Conservation (phyloP, 2,329 filamentous ascomycete species). For the Ophiosphaerella korrae region DNA sequence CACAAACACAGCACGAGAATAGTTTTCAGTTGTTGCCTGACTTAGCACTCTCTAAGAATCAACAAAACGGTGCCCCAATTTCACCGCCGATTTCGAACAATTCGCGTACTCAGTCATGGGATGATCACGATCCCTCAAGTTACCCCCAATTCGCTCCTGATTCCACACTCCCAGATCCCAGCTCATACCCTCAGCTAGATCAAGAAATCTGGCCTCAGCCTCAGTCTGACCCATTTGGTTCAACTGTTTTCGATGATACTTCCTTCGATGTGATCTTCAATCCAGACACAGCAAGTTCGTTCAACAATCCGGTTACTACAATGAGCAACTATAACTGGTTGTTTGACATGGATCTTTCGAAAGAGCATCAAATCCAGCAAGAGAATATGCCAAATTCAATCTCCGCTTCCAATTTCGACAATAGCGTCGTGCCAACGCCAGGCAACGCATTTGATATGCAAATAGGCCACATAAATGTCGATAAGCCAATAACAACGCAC, state of each 20-base stretch:
- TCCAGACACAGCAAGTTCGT: constrained; percentile 66
- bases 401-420: constrained; percentile 22
- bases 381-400: constrained; percentile 29
- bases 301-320: constrained; percentile 69
- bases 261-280: constrained; percentile 62
- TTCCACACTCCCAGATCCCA: constrained; percentile 20
- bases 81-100: constrained; percentile 43
- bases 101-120: constrained; percentile 29
- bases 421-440: constrained; percentile 19
- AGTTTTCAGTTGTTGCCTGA: constrained; percentile 24
- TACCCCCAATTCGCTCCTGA: constrained; percentile 25
- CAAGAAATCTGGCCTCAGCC: constrained; percentile 42
- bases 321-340: constrained; percentile 68
- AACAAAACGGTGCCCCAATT: constrained; percentile 36
- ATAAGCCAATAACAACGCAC: constrained; percentile 25
- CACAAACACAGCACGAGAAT: constrained; percentile 10
- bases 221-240: constrained; percentile 29
- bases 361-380: constrained; percentile 21
- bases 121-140: constrained; percentile 35
- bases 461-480: constrained; percentile 28
- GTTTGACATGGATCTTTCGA: constrained; percentile 55
- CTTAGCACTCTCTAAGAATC: constrained; percentile 24
- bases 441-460: constrained; percentile 32
- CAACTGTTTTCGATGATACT: constrained; percentile 36
- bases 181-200: constrained; percentile 30